phyloP scores from a whole-genome alignment of 805 yeast genomes.

The Yarrowia hollandica region DNA sequence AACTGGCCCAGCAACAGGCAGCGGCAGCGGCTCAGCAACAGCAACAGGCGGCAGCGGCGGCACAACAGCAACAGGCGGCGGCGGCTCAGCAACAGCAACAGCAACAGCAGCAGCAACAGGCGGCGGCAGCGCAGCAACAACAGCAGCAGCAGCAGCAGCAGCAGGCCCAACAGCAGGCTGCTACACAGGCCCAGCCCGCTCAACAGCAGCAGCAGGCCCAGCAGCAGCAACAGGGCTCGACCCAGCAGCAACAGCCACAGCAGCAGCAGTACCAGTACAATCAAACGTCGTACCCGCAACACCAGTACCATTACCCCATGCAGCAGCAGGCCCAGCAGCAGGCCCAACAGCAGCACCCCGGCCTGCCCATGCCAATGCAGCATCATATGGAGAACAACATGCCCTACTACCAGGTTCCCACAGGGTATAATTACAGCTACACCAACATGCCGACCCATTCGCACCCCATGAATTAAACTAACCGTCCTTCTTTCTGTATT shows the following conservation, averaged over 20 bases:
- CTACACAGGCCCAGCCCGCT: background rate
- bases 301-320: slow-evolving; percentile 24
- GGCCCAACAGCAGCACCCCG: background rate
- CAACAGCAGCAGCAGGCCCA: background rate
- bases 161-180: background rate
- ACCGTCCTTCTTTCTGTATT: slow-evolving; percentile 25
- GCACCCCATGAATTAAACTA: slow-evolving; percentile 22
- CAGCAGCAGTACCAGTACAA: slow-evolving; percentile 12
- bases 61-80: background rate
- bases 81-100: background rate
- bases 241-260: background rate
- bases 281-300: slow-evolving; percentile 25
- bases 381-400: slow-evolving; percentile 1
- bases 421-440: slow-evolving; percentile 13
- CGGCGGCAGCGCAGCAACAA: background rate
- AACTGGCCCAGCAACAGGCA: slow-evolving; percentile 7
- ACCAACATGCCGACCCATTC: slow-evolving; percentile 15
- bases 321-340: slow-evolving; percentile 14
- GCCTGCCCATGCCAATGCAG: slow-evolving; percentile 22
- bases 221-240: background rate
- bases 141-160: slow-evolving; percentile 1
- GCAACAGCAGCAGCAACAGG: background rate
- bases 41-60: background rate
- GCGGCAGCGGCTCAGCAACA: background rate
- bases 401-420: slow-evolving; percentile 21